Conservation (phyloP, 305 asterid genomes). For the Solanum hybrid region DNA sequence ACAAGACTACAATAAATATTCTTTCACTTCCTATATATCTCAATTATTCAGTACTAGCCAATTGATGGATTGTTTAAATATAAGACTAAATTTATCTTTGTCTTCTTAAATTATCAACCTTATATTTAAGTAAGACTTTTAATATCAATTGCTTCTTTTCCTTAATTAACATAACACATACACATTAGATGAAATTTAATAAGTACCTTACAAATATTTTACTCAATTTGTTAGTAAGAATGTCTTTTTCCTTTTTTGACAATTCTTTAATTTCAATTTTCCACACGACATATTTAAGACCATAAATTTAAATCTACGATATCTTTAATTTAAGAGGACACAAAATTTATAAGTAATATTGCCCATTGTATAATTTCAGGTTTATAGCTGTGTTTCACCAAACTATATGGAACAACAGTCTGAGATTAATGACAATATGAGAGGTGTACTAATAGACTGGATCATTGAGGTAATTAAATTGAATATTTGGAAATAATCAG, state of each 20-base stretch:
- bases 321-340: background rate
- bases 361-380: constrained; percentile 6
- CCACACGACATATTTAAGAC: fast-evolving
- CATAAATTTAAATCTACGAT: too few species aligned
- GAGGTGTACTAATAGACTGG: constrained; percentile 29
- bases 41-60: background rate
- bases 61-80: background rate
- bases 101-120: background rate
- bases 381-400: constrained; percentile 39
- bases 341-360: background rate
- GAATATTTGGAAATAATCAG: background rate
- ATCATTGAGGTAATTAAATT: constrained; percentile 34
- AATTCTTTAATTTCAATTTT: too few species aligned
- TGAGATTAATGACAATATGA: constrained; percentile 23
- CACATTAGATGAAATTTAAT: background rate
- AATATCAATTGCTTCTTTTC: background rate
- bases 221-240: background rate
- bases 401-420: constrained; percentile 51
- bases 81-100: background rate
- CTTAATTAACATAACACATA: background rate
- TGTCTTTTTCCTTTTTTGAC: too few species aligned
- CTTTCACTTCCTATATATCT: background rate
- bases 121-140: background rate
- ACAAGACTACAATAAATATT: background rate
- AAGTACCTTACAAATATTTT: background rate